These are phyloP conservation scores for Pythium folliculosum DNA, from an alignment of 352 stramenopile species.

Conservation along the genomic window DNA sequence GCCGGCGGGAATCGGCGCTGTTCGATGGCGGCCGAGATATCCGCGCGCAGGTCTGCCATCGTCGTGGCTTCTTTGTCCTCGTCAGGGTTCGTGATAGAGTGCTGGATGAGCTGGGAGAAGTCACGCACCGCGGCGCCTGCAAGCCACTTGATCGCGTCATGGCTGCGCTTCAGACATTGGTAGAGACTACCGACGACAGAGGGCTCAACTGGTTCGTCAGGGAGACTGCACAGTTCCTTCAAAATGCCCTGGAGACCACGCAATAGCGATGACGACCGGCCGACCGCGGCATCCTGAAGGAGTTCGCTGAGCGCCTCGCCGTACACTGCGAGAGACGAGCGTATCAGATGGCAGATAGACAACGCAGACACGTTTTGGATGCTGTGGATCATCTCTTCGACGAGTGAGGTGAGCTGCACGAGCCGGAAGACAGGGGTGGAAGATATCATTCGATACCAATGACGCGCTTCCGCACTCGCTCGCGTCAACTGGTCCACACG, in stretches of 20 bases:
- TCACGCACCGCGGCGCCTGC: slow-evolving; percentile 9
- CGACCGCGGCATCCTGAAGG: slow-evolving; percentile 16
- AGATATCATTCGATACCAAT: slow-evolving; percentile 16
- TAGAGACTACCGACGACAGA: slow-evolving; percentile 9
- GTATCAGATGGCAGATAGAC: not conserved
- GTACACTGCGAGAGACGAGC: not conserved
- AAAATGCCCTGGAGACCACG: slow-evolving; percentile 13
- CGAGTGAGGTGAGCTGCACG: not conserved
- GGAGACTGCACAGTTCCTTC: slow-evolving; percentile 6
- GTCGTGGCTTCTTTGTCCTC: not conserved
- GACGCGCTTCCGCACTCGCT: slow-evolving; percentile 29
- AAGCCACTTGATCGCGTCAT: slow-evolving; percentile 17
- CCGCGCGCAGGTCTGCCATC: slow-evolving; percentile 9
- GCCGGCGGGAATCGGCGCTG: slow-evolving; percentile 36
- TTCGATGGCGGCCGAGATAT: slow-evolving; percentile 40
- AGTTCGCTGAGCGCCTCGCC: slow-evolving; percentile 2
- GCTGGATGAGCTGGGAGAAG: slow-evolving; percentile 13
- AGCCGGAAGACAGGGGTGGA: slow-evolving; percentile 7
- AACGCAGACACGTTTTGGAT: not conserved
- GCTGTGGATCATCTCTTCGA: not conserved
- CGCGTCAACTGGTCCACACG: slow-evolving; percentile 21
- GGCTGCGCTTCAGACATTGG: slow-evolving; percentile 9
- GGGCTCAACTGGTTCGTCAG: not conserved
- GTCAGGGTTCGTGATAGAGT: slow-evolving; percentile 3
- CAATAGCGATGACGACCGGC: slow-evolving; percentile 6